Conservation (phyloP, 495 filamentous ascomycete genomes). For the Aspergillus heteromorphus region DNA sequence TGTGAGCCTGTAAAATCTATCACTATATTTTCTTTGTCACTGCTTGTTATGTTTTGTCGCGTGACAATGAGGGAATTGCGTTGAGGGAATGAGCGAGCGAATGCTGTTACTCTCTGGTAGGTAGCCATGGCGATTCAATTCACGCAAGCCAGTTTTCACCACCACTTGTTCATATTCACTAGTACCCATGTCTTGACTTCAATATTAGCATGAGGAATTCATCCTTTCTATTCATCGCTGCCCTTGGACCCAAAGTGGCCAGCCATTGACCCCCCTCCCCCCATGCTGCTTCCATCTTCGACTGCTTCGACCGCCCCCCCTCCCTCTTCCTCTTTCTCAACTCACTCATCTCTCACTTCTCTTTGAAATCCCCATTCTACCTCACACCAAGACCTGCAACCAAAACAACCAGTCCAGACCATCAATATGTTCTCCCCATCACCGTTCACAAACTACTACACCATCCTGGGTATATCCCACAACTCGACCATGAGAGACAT, state of each 20-base stretch:
- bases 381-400: background rate
- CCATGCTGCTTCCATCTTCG: background rate
- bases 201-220: background rate
- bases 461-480: slow-evolving; percentile 28
- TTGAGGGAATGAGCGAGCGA: background rate
- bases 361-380: background rate
- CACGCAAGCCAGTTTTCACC: background rate
- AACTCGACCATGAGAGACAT: slow-evolving; percentile 36
- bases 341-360: background rate
- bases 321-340: background rate
- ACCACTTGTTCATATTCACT: background rate
- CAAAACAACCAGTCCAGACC: background rate
- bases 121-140: background rate
- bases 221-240: background rate
- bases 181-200: background rate
- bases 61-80: background rate
- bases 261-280: background rate
- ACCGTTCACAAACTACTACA: slow-evolving; percentile 25
- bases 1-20: slow-evolving; percentile 48
- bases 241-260: too few species aligned
- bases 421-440: slow-evolving; percentile 7
- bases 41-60: background rate
- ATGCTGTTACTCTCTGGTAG: background rate
- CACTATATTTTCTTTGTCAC: slow-evolving; percentile 26
- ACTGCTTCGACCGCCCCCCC: too few species aligned